Evolutionary conservation across 2,329 filamentous ascomycete genomes (phyloP).

Genomic region (Rosellinia necatrix): DNA sequence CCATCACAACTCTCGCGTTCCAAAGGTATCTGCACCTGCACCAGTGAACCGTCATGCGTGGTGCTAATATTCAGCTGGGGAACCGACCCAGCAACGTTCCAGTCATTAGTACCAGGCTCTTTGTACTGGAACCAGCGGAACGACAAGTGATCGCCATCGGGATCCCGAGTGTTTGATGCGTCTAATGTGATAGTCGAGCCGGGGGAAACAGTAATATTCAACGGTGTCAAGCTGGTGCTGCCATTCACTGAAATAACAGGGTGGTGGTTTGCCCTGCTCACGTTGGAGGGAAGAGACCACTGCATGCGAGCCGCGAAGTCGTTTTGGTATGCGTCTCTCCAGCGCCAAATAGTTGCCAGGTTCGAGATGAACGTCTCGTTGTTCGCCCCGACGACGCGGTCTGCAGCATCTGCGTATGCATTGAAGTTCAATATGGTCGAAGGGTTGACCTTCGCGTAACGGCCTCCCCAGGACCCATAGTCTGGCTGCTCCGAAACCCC

Average conservation of each 20-base stretch:
- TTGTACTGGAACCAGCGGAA: not conserved
- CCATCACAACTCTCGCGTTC: no score
- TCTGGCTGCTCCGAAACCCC: conserved; percentile 47
- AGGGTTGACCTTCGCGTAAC: conserved; percentile 26
- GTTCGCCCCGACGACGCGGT: conserved; percentile 22
- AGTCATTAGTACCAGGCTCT: no score
- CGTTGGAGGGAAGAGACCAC: conserved; percentile 21
- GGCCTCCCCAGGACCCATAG: conserved; percentile 51
- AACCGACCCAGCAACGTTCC: no score
- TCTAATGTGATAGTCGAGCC: not conserved
- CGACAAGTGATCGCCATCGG: not conserved
- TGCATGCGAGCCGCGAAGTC: conserved; percentile 35
- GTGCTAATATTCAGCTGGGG: no score
- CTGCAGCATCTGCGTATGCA: conserved; percentile 9
- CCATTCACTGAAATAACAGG: not conserved
- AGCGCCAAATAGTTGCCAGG: conserved; percentile 31
- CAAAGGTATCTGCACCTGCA: no score
- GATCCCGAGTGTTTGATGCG: not conserved
- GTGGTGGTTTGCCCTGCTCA: not conserved
- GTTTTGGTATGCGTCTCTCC: conserved; percentile 32
- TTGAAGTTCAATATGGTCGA: not conserved
- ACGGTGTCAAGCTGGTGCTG: not conserved
- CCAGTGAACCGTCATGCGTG: no score
- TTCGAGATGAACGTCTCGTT: conserved; percentile 17
- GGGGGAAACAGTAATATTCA: not conserved